A percentile compares a stretch with the other conserved stretches of the same genome.
phyloP scores from a whole-genome alignment of 805 yeast species.

The Wickerhamiella dianesei region DNA sequence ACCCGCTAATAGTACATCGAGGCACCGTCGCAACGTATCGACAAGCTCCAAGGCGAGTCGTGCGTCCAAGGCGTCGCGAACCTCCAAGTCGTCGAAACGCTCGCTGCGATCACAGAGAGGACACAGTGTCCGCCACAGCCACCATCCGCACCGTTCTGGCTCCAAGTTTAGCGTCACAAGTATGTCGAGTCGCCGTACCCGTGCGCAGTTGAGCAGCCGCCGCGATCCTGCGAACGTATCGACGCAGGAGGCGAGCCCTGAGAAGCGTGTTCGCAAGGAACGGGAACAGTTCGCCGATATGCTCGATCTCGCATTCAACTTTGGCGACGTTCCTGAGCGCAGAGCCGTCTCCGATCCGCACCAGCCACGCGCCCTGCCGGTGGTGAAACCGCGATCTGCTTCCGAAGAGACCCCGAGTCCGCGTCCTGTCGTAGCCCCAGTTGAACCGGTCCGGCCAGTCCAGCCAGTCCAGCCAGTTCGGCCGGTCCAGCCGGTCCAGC shows the following conservation, averaged over 20 bases:
- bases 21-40: not conserved
- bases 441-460: not conserved
- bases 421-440: not conserved
- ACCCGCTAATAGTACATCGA: not conserved
- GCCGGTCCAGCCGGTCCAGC: too few relatives aligned
- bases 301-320: conserved; percentile 22
- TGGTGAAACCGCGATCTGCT: not conserved
- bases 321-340: not conserved
- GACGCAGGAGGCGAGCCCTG: not conserved
- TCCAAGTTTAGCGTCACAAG: not conserved
- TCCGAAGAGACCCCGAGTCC: not conserved
- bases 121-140: not conserved
- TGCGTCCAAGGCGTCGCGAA: not conserved
- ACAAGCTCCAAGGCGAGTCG: not conserved
- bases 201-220: not conserved
- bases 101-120: conserved; percentile 5
- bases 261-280: not conserved
- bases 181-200: not conserved
- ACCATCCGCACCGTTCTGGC: not conserved
- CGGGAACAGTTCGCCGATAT: conserved; percentile 21
- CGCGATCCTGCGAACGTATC: not conserved
- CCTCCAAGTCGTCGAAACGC: conserved; percentile 14
- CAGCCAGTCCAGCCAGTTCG: not conserved
- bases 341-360: not conserved
- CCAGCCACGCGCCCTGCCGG: not conserved